Evolutionary conservation across 768 basidiomycete species (phyloP), one percentile per base, ranked within the genome.

Genomic region (Termitomyces sp.): DNA sequence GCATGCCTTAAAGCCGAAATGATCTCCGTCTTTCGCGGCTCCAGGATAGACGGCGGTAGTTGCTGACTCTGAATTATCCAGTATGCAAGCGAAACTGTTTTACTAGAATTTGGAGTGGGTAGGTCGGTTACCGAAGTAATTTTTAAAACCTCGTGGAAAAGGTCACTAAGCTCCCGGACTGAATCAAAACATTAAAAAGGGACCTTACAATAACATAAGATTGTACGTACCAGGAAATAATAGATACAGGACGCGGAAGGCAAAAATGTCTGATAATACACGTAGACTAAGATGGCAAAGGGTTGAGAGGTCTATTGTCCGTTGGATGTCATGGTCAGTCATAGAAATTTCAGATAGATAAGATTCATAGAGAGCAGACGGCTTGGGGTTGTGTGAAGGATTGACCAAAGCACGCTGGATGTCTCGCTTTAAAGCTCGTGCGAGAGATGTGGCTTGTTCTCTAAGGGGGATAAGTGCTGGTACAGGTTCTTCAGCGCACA

Each of bases 221-320:
- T 16, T 43, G 51, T 22, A 73, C 82, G 41, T 62, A 88, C 87
- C 68, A 14, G 77, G 57, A 62, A 88, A 83, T 47, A 76, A 64
- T 13, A 70, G 63, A 69, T 75, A 72, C 57, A 87, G 61, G 20
- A 69, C 62, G 18, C 72, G 72, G 58, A 80, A 77, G n/a, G 70
- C 71, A 62, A 86, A 76, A 54, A 88, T 71, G 52, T 75, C 74
- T 5, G 82, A 77, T 41, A 82, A 60, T 49, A 81, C 67, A 59
- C 77, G 75, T 30, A 89, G 70, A 3, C 84, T 80, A 59, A 79
- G 70, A 30, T 82, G 79, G 58, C 79, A 83, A n/a, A 88, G 64
- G 2, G 66, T 67, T 10, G 76, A 74, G 18, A 75, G 61, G 58
- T 82, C 76, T 45, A 71, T 68, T 20, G 76, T 72, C 52, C 67